Evolutionary conservation across 805 yeast genomes (phyloP).

Genomic region (Phaffomyces opuntiae): DNA sequence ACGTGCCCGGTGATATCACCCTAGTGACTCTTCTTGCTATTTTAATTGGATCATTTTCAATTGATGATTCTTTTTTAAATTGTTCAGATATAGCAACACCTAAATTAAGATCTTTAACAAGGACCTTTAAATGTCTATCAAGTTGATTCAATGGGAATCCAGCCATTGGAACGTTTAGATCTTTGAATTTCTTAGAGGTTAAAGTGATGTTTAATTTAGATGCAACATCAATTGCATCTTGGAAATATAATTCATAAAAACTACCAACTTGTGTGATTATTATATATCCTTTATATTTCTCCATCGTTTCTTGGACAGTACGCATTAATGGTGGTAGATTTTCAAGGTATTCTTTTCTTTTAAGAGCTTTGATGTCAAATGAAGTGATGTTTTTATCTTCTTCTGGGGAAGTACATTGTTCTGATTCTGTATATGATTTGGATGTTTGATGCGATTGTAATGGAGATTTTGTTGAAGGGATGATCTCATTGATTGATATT

Average conservation of each 20-base stretch:
- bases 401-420: too few relatives aligned
- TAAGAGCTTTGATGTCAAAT: not conserved
- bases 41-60: slow-evolving; percentile 28
- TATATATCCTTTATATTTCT: slow-evolving; percentile 42
- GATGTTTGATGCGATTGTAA: too few relatives aligned
- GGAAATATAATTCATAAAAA: slow-evolving; percentile 82
- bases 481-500: not conserved
- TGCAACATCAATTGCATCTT: slow-evolving; percentile 74
- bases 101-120: slow-evolving; percentile 62
- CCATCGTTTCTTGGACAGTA: slow-evolving; percentile 34
- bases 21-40: slow-evolving; percentile 68
- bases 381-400: not conserved
- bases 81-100: slow-evolving; percentile 86
- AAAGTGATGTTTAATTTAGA: slow-evolving; percentile 66
- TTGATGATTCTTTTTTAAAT: slow-evolving; percentile 23
- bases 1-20: slow-evolving; percentile 87
- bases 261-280: slow-evolving; percentile 80
- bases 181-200: slow-evolving; percentile 44
- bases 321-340: slow-evolving; percentile 30
- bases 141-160: slow-evolving; percentile 79
- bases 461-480: too few relatives aligned
- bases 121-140: slow-evolving; percentile 62
- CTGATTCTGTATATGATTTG: too few relatives aligned
- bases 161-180: slow-evolving; percentile 62
- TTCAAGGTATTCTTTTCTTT: slow-evolving; percentile 1